A percentile compares a stretch with the other conserved stretches of the same genome.
Conservation (phyloP, 2,329 filamentous ascomycete genomes). For the Diaporthe caulivora region DNA sequence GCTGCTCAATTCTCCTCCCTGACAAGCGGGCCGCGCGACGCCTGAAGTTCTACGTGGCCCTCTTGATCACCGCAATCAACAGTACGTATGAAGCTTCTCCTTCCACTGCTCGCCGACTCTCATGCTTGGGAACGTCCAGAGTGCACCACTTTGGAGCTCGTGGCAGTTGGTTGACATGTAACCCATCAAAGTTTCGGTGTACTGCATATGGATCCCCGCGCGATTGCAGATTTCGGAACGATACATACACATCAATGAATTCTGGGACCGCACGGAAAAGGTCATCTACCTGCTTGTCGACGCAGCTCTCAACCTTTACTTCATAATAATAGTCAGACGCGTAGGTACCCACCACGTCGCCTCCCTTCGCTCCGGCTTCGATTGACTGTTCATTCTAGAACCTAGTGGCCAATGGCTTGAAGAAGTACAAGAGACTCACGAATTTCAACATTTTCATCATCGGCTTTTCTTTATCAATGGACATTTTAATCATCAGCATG, state of each 20-base stretch:
- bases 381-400: background rate
- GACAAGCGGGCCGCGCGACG: constrained; percentile 50
- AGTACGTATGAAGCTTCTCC: constrained; percentile 34
- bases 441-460: constrained; percentile 61
- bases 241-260: constrained; percentile 59
- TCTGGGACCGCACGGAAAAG: constrained; percentile 68
- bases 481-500: constrained; percentile 55
- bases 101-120: too few relatives aligned
- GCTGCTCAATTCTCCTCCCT: constrained; percentile 60
- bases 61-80: constrained; percentile 62
- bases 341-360: background rate
- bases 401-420: constrained; percentile 47
- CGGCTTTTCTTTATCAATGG: constrained; percentile 58
- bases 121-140: too few relatives aligned
- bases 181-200: constrained; percentile 55
- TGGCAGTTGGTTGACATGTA: too few relatives aligned
- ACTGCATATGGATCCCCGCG: constrained; percentile 66
- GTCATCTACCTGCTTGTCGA: constrained; percentile 63
- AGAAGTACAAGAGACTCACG: constrained; percentile 58
- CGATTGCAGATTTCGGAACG: constrained; percentile 56
- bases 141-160: too few relatives aligned
- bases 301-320: constrained; percentile 61
- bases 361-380: background rate
- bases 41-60: constrained; percentile 48
- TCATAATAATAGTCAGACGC: constrained; percentile 46